These are phyloP conservation scores for Tricholomella constricta DNA, from an alignment of 768 basidiomycete species.

Conservation along the genomic window DNA sequence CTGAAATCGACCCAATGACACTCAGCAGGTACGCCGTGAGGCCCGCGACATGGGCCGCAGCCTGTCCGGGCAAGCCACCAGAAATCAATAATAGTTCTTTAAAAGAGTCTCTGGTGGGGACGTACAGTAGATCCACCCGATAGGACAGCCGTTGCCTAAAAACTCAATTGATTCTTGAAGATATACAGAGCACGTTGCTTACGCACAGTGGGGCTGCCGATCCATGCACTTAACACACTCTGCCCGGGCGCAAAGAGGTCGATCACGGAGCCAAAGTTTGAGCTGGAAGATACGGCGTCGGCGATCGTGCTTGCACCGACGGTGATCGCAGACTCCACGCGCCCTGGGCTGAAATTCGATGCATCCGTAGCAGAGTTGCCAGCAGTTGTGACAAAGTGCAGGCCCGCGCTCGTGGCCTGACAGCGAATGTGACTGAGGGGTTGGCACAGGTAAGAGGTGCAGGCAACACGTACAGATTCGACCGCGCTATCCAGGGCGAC, in stretches of 20 bases:
- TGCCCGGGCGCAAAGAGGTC: slow-evolving; percentile 18
- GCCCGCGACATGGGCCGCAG: slow-evolving; percentile 21
- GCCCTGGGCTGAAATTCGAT: slow-evolving; percentile 12
- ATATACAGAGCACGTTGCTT: not conserved
- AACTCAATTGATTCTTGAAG: not conserved
- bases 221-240: slow-evolving; percentile 17
- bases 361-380: slow-evolving; percentile 14
- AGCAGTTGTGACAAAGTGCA: slow-evolving; percentile 8
- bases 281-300: slow-evolving; percentile 10
- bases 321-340: slow-evolving; percentile 11
- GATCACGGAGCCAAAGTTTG: slow-evolving; percentile 14
- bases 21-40: slow-evolving; percentile 18
- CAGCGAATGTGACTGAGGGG: too few relatives aligned
- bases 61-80: slow-evolving; percentile 2
- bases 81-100: not conserved
- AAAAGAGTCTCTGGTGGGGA: not conserved
- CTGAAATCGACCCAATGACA: slow-evolving; percentile 4
- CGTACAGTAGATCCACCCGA: slow-evolving; percentile 9
- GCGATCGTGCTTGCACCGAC: slow-evolving; percentile 14
- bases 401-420: slow-evolving; percentile 12
- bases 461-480: slow-evolving; percentile 10
- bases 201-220: slow-evolving; percentile 13
- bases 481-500: slow-evolving; percentile 22
- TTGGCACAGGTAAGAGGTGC: too few relatives aligned
- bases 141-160: slow-evolving; percentile 6